Evolutionary conservation across 2,329 filamentous ascomycete species (phyloP).

Genomic region (Curvularia spicifera): DNA sequence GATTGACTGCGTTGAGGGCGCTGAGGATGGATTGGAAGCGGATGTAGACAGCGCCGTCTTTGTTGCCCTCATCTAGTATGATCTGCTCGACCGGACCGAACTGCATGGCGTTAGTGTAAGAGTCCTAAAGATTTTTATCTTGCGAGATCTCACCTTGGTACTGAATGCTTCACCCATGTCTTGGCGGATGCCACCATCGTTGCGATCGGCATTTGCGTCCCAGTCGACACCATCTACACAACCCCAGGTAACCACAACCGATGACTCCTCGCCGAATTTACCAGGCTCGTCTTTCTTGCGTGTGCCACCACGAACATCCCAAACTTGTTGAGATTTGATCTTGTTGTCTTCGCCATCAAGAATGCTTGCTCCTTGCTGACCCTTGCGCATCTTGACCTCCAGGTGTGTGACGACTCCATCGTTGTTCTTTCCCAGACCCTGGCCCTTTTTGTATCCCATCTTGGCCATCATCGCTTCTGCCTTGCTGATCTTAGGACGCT

Average conservation of each 20-base stretch:
- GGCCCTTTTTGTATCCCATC: constrained; percentile 89
- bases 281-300: constrained; percentile 49
- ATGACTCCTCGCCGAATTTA: constrained; percentile 66
- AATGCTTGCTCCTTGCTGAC: constrained; percentile 24
- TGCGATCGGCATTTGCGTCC: constrained; percentile 72
- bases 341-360: constrained; percentile 59
- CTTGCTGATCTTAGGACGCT: constrained; percentile 43
- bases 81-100: constrained; percentile 85
- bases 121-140: too few relatives aligned
- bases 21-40: constrained; percentile 88
- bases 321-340: constrained; percentile 53
- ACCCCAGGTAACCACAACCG: constrained; percentile 79
- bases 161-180: constrained; percentile 95
- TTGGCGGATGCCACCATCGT: constrained; percentile 73
- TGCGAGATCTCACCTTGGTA: constrained; percentile 64
- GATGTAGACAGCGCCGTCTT: constrained; percentile 77
- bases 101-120: constrained; percentile 50
- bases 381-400: constrained; percentile 61
- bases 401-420: constrained; percentile 86
- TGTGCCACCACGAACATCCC: constrained; percentile 79
- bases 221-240: constrained; percentile 90
- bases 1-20: constrained; percentile 85
- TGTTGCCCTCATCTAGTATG: constrained; percentile 68
- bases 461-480: constrained; percentile 89
- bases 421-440: constrained; percentile 81